A percentile compares a stretch with the other conserved stretches of the same genome.
Evolutionary conservation across 108 stramenopile species (phyloP).

Genomic region (Pelagomonas calceolata): DNA sequence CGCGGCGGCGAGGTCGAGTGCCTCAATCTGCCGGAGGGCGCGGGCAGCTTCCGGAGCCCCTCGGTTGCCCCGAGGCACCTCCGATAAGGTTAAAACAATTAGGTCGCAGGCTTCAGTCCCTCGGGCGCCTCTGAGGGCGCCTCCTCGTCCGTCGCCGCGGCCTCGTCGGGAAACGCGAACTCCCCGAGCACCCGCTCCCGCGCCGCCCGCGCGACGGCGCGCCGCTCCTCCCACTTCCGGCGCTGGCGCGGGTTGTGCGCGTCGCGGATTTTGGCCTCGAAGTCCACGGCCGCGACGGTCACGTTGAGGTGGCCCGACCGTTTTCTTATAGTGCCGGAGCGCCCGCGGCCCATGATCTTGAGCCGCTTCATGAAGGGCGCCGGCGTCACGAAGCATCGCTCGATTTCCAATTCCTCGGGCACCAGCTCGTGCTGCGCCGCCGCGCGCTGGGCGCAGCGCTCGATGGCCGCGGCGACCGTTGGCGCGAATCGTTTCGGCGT

Average conservation of each 20-base stretch:
- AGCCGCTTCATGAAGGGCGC: background rate
- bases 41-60: no score
- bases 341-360: background rate
- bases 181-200: no score
- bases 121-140: no score
- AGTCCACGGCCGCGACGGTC: background rate
- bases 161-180: no score
- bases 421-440: background rate
- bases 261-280: background rate
- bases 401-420: background rate
- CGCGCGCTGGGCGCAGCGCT: background rate
- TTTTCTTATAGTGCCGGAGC: background rate
- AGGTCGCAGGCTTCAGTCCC: no score
- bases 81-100: no score
- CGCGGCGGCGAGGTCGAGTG: no score
- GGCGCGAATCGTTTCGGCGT: background rate
- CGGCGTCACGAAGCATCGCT: background rate
- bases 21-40: no score
- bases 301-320: background rate
- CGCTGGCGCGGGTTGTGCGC: background rate
- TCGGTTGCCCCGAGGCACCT: no score
- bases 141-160: no score
- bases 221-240: background rate
- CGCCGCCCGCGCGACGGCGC: background rate
- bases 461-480: background rate